These are phyloP conservation scores for Xylariaceae sp. DNA, from an alignment of 2,329 filamentous ascomycete species.

Conservation along the genomic window DNA sequence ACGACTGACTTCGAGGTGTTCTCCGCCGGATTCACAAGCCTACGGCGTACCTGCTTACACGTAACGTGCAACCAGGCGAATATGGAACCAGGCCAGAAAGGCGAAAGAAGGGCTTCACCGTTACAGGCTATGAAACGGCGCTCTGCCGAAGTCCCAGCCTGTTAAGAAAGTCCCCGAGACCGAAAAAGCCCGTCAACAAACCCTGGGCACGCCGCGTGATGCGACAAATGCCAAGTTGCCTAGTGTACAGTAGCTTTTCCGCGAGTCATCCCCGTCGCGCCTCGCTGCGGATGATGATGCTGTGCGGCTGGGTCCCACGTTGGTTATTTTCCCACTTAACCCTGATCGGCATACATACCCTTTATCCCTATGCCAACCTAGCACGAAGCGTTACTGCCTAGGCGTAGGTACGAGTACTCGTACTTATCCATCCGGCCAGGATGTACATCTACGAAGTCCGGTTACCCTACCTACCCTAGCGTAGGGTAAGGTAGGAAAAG, in stretches of 20 bases:
- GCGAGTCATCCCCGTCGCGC: conserved; percentile 24
- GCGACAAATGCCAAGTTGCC: conserved; percentile 8
- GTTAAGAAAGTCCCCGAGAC: conserved; percentile 5
- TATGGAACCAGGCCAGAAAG: background rate
- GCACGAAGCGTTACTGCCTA: no score
- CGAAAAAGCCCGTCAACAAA: conserved; percentile 13
- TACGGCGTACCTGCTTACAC: no score
- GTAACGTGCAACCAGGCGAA: no score
- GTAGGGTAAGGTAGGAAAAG: no score
- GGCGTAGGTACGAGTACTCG: background rate
- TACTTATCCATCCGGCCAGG: background rate
- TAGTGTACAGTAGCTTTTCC: background rate
- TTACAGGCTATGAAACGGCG: background rate
- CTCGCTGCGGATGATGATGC: conserved; percentile 19
- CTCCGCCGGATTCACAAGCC: no score
- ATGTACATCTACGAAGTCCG: background rate
- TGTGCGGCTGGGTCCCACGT: conserved; percentile 25
- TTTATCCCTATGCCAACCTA: background rate
- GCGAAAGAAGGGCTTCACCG: background rate
- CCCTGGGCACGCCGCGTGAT: conserved; percentile 16
- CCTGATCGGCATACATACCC: conserved; percentile 26
- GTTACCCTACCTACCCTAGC: background rate
- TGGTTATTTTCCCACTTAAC: conserved; percentile 17
- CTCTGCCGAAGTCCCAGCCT: background rate
- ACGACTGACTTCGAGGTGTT: no score